A percentile compares a stretch with the other conserved stretches of the same genome.
Conservation (phyloP, 2,329 filamentous ascomycete species). For the Tolypocladium guangdongense region DNA sequence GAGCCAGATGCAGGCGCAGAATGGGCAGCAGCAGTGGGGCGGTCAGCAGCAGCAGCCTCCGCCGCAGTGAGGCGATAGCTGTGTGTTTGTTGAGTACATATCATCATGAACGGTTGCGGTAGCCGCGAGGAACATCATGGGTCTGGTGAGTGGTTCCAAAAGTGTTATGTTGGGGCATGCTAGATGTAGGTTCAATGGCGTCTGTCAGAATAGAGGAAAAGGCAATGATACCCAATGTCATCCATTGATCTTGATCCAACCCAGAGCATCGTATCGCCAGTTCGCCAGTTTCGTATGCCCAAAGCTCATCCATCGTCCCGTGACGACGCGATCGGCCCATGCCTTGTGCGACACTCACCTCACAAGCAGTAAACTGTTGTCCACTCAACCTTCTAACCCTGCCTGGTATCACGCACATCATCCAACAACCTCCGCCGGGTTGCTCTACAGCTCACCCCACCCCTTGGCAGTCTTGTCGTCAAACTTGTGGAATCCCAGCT, state of each 20-base stretch:
- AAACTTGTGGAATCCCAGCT: constrained; percentile 70
- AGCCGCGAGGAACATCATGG: neutral
- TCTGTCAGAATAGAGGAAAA: neutral
- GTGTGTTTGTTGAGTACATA: neutral
- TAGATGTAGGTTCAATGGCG: neutral
- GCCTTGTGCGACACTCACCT: neutral
- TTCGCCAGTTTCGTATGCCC: no score
- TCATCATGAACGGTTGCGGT: neutral
- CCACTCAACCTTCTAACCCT: no score
- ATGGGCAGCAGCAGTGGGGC: constrained; percentile 17
- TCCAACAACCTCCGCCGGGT: neutral
- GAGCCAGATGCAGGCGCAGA: constrained; percentile 29
- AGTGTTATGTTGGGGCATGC: neutral
- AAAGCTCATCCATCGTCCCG: neutral
- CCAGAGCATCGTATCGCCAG: no score
- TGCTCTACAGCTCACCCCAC: neutral
- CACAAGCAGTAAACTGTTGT: no score
- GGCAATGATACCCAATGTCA: neutral
- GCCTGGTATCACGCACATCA: neutral
- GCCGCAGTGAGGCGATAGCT: neutral
- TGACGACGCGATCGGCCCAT: no score
- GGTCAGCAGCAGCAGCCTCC: constrained; percentile 9
- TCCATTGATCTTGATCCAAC: neutral
- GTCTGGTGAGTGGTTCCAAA: neutral
- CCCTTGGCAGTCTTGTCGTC: constrained; percentile 19